Percentiles rank a stretch among this genome's conserved stretches.
Conservation (phyloP, 495 filamentous ascomycete species). For the Aspergillus haitiensis region DNA sequence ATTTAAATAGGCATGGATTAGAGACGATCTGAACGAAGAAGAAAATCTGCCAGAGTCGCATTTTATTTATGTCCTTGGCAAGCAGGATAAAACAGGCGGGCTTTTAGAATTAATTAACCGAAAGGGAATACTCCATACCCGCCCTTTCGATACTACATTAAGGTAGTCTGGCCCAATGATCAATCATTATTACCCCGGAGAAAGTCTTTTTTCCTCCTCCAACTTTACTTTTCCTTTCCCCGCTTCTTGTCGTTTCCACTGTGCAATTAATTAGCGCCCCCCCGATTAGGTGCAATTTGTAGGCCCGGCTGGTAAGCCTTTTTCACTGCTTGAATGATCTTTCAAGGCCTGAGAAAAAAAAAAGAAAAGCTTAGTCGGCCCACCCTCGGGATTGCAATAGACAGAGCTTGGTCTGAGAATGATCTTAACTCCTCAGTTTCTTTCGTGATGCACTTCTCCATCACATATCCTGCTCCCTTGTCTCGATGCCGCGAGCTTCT, state of each 20-base stretch:
- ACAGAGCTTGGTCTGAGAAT: conserved; percentile 4
- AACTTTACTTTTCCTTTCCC: conserved; percentile 3
- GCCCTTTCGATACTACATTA: background rate
- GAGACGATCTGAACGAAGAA: too few relatives aligned
- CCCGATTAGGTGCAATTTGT: background rate
- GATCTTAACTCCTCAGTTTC: conserved; percentile 12
- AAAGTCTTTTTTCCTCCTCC: background rate
- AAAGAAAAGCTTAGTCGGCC: conserved; percentile 12
- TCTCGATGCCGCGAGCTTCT: conserved; percentile 19
- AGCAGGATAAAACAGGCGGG: background rate
- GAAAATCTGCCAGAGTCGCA: too few relatives aligned
- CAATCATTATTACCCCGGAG: background rate
- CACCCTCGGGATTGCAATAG: conserved; percentile 5
- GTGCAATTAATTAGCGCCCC: background rate
- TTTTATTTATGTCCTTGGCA: background rate
- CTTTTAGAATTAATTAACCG: background rate
- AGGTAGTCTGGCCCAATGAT: background rate
- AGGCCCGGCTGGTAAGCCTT: background rate
- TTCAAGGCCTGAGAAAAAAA: background rate
- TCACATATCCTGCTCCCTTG: conserved; percentile 6
- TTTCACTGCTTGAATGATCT: background rate
- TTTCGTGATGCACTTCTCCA: conserved; percentile 17
- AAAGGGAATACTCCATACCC: background rate
- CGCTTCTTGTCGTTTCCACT: conserved; percentile 8
- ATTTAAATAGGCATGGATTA: too few relatives aligned